phyloP scores from a whole-genome alignment of 139 green algal genomes.

The Bryopsis sp. region DNA sequence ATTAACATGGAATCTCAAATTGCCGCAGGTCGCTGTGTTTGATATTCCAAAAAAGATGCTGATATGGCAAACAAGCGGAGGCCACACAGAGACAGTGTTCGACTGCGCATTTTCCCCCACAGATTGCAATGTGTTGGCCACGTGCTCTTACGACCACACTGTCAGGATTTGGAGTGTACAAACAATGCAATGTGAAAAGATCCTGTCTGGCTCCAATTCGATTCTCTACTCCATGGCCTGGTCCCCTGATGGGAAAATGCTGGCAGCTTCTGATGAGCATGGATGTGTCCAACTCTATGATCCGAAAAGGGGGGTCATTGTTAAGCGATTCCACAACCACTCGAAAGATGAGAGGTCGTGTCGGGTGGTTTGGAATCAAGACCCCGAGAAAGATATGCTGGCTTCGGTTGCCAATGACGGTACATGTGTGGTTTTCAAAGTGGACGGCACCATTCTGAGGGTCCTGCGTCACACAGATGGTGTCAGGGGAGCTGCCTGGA shows the following conservation, averaged over 20 bases:
- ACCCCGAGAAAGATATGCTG: background rate
- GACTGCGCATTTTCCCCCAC: constrained; percentile 29
- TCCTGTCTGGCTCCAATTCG: background rate
- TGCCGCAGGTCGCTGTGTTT: constrained; percentile 30
- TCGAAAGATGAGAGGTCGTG: background rate
- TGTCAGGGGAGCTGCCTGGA: constrained; percentile 25
- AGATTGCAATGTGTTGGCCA: constrained; percentile 38
- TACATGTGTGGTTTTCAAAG: background rate
- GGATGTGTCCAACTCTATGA: constrained; percentile 34
- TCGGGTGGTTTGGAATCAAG: background rate
- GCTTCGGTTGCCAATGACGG: background rate
- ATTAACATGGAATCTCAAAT: too few relatives aligned
- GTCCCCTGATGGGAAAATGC: constrained; percentile 27
- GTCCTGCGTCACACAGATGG: constrained; percentile 21
- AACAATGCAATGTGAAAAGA: constrained; percentile 6
- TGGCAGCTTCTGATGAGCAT: constrained; percentile 24
- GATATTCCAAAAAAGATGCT: constrained; percentile 11
- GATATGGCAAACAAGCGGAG: constrained; percentile 29
- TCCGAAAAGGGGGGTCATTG: constrained; percentile 22
- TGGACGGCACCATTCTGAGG: background rate
- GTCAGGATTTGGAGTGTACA: constrained; percentile 40
- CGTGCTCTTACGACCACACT: constrained; percentile 38
- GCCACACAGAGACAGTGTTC: constrained; percentile 54
- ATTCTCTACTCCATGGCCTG: constrained; percentile 35
- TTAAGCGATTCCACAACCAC: constrained; percentile 27